phyloP scores from a whole-genome alignment of 345 rosid species.

The Ceriops tagal region DNA sequence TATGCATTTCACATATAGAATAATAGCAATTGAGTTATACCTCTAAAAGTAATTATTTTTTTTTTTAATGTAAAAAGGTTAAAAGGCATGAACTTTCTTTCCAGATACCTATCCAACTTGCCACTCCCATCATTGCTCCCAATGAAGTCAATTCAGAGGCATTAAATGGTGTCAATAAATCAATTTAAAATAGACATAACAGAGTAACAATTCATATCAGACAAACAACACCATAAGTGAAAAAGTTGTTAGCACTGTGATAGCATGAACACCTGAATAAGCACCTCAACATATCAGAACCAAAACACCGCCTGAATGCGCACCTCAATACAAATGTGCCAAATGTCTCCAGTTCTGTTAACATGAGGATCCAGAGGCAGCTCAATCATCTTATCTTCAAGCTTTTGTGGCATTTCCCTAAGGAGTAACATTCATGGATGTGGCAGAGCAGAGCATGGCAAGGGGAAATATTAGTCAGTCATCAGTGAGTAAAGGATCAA shows the following conservation, averaged over 20 bases:
- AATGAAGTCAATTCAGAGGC: background rate
- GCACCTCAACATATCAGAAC: slow-evolving; percentile 48
- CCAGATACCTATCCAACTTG: background rate
- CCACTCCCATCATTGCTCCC: too few species aligned
- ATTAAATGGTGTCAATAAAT: background rate
- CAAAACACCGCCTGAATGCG: slow-evolving; percentile 42
- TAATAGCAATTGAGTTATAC: too few species aligned
- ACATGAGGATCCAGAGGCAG: slow-evolving; percentile 59
- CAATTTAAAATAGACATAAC: slow-evolving; percentile 1
- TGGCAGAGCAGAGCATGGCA: slow-evolving; percentile 1
- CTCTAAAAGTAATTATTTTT: too few species aligned
- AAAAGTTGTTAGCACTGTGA: background rate
- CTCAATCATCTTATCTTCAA: slow-evolving; percentile 52
- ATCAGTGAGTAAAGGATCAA: background rate
- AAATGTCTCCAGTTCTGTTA: slow-evolving; percentile 84
- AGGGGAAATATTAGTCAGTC: background rate
- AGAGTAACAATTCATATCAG: background rate
- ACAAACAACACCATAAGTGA: background rate
- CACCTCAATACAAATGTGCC: slow-evolving; percentile 88
- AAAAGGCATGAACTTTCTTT: too few species aligned
- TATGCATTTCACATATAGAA: too few species aligned
- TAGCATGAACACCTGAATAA: slow-evolving; percentile 49
- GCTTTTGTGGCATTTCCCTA: slow-evolving; percentile 37
- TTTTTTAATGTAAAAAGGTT: too few species aligned
- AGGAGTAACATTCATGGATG: background rate